phyloP scores from a whole-genome alignment of 257 asterid genomes.

The Solanum megistacrolobum region DNA sequence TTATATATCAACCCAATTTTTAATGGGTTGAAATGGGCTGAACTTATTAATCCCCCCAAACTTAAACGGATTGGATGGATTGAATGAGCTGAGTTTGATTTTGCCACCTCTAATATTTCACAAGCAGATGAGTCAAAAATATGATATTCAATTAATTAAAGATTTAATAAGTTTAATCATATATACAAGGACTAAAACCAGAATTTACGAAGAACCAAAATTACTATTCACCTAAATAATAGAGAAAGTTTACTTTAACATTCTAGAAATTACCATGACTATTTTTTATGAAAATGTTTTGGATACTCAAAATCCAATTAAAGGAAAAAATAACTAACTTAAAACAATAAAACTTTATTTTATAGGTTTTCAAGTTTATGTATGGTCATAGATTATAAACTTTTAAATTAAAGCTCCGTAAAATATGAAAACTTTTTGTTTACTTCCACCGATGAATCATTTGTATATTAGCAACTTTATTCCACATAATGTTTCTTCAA shows the following conservation, averaged over 20 bases:
- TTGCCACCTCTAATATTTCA: neutral
- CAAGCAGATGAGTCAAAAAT: neutral
- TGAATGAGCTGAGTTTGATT: too few species aligned
- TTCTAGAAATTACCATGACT: neutral
- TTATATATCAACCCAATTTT: too few species aligned
- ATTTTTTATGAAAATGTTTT: neutral
- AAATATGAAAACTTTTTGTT: neutral
- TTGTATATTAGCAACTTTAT: neutral
- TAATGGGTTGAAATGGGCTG: too few species aligned
- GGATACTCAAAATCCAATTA: neutral
- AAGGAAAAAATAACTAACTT: neutral
- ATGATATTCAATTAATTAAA: neutral
- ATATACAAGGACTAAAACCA: too few species aligned
- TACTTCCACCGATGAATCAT: neutral
- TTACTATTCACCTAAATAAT: neutral
- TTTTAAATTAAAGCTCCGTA: neutral
- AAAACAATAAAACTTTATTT: neutral
- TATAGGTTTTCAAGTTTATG: neutral
- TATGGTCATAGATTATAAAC: neutral
- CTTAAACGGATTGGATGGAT: too few species aligned
- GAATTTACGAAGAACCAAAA: neutral
- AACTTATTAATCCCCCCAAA: too few species aligned
- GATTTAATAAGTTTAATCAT: neutral
- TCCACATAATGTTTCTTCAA: neutral
- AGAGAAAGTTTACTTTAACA: neutral